Evolutionary conservation across 2,329 filamentous ascomycete genomes (phyloP), one percentile per base, ranked within the genome.

Genomic region (Stenocarpella maydis): DNA sequence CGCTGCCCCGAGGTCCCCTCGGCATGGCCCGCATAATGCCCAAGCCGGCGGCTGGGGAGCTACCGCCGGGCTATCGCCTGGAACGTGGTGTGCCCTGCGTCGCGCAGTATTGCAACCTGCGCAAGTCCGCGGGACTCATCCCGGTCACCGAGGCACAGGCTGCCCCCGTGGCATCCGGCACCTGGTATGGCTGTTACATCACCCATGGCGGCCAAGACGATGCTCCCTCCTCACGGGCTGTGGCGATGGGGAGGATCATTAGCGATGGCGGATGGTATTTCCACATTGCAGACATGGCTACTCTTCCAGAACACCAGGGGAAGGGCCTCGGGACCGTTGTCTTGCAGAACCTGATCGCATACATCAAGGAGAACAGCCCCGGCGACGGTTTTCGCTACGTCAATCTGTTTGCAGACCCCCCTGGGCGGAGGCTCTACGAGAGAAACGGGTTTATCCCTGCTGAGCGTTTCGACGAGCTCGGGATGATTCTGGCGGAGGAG

Each of bases 201-300:
- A 76, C 76, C 2, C 77, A 78, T 69, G 69, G 73, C 6, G 63
- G 41, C 5, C 17, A 17, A 21, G 19, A 21, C 24, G n/a, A 8
- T 34, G 66, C n/a, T 15, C 41, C 15, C 24, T 69, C 21, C 24
- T 69, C 21, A 37, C 28, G 12, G 26, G 53, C 34, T 12, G 78
- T 86, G 7, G 84, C 77, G 0, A 87, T 86, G 85, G 85, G 84
- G 60, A 81, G 85, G 24, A 77, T 87, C 31, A 77, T 86, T 68
- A 82, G 84, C 15, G 85, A 87, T 71, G 84, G 85, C 8, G 82
- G 81, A 7, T 84, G 85, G 77, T 86, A 86, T 72, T 85, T 86
- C 65, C 76, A 82, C 52, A 79, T 87, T 61, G 81, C 81, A 24
- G 85, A 87, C 72, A 83, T 87, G 75, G 83, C 82, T 2, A 82